A percentile compares a stretch with the other conserved stretches of the same genome.
These are phyloP conservation scores for Botrytis medusae DNA, from an alignment of 2,329 filamentous ascomycete species.

Conservation along the genomic window DNA sequence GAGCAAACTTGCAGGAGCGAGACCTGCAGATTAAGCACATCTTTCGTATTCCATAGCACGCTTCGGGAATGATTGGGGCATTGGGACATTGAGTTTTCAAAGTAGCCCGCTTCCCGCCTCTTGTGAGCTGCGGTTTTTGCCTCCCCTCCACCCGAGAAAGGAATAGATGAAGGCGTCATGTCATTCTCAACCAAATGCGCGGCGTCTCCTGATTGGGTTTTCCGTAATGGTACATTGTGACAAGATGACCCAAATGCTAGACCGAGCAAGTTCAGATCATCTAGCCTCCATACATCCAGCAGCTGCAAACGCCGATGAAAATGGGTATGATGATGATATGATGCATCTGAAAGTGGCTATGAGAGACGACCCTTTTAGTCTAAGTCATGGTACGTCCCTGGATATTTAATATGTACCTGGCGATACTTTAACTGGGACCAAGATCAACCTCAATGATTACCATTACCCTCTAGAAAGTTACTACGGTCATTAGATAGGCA, in stretches of 20 bases:
- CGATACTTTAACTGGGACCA: background rate
- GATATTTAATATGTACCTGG: background rate
- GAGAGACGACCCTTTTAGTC: background rate
- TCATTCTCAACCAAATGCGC: conserved; percentile 7
- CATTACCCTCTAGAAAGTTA: background rate
- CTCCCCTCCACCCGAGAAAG: background rate
- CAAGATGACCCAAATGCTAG: background rate
- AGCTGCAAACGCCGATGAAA: background rate
- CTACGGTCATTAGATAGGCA: background rate
- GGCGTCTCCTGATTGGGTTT: conserved; percentile 18
- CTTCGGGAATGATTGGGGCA: conserved; percentile 6
- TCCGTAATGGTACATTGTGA: background rate
- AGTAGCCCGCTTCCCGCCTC: background rate
- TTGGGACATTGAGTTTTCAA: background rate
- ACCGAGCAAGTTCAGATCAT: background rate
- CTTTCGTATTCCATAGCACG: conserved; percentile 8
- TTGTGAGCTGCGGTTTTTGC: background rate
- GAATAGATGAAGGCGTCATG: conserved; percentile 7
- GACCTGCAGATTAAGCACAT: conserved; percentile 1
- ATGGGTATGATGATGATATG: background rate
- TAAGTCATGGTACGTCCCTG: background rate
- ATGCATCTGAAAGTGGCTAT: background rate
- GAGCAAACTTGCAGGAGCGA: conserved; percentile 13
- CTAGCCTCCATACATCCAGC: background rate
- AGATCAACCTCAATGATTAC: background rate